These are phyloP conservation scores for Trichoderma sp. DNA, from an alignment of 2,329 filamentous ascomycete genomes.

Conservation along the genomic window DNA sequence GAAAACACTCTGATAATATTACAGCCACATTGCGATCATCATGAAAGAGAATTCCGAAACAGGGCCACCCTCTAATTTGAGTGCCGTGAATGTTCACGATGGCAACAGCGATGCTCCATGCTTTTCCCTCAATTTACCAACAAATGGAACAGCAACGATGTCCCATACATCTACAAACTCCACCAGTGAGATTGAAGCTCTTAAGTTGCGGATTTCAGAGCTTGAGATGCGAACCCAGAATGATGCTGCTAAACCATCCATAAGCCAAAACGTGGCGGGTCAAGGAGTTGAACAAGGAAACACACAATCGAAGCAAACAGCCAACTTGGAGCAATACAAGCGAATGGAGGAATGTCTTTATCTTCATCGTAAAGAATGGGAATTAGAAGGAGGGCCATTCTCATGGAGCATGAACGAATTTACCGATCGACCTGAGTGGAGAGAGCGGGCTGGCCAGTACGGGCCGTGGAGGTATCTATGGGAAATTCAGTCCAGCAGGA, in stretches of 20 bases:
- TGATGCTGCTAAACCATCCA: background rate
- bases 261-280: background rate
- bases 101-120: background rate
- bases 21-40: background rate
- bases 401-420: background rate
- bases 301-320: background rate
- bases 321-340: background rate
- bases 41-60: background rate
- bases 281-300: background rate
- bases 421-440: background rate
- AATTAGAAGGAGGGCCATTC: background rate
- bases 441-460: background rate
- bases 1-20: background rate
- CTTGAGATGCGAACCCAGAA: background rate
- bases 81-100: background rate
- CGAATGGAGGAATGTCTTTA: conserved; percentile 6
- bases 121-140: background rate
- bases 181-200: background rate
- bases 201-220: background rate
- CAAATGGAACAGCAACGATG: background rate
- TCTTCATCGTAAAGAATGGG: conserved; percentile 4
- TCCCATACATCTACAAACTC: background rate
- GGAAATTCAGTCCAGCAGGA: background rate
- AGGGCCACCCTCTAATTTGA: background rate
- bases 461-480: background rate